Evolutionary conservation across 768 basidiomycete genomes (phyloP).

Genomic region (Boletellus sp.): DNA sequence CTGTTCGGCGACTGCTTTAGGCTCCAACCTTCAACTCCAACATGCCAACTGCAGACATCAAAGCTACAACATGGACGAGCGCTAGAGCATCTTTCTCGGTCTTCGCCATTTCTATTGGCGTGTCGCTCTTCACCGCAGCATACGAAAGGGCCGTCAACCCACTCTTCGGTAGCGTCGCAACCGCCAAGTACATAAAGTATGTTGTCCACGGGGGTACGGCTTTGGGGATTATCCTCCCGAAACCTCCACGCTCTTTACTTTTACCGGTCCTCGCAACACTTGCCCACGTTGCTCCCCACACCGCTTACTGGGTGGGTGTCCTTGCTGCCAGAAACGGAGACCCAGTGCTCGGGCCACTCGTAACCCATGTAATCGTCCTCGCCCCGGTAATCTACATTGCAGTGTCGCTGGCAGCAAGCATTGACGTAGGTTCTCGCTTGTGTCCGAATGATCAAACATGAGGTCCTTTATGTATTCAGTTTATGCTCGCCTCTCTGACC

Average conservation of each 20-base stretch:
- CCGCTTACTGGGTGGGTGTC: constrained; percentile 64
- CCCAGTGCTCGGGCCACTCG: constrained; percentile 53
- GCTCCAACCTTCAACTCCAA: not conserved
- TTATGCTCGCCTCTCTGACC: constrained; percentile 20
- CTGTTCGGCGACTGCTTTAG: too few relatives aligned
- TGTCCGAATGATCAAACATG: not conserved
- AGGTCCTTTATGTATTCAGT: constrained; percentile 7
- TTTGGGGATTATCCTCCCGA: constrained; percentile 32
- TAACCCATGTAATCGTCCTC: constrained; percentile 55
- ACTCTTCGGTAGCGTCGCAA: constrained; percentile 61
- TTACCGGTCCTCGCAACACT: constrained; percentile 36
- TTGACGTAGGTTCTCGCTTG: constrained; percentile 35
- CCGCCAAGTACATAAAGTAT: constrained; percentile 45
- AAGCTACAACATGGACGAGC: constrained; percentile 10
- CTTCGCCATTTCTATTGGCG: constrained; percentile 25
- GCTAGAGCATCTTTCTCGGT: constrained; percentile 22
- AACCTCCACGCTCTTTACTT: constrained; percentile 23
- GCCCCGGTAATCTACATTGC: constrained; percentile 54
- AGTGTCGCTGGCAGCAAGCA: constrained; percentile 41
- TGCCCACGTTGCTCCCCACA: constrained; percentile 50
- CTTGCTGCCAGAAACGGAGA: constrained; percentile 52
- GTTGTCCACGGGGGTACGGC: constrained; percentile 36
- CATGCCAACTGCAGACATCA: constrained; percentile 6
- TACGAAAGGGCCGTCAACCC: constrained; percentile 67
- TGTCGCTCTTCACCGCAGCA: constrained; percentile 57